Evolutionary conservation across 1,284 basidiomycete species (phyloP).

Genomic region (Ceratobasidium theobromae): DNA sequence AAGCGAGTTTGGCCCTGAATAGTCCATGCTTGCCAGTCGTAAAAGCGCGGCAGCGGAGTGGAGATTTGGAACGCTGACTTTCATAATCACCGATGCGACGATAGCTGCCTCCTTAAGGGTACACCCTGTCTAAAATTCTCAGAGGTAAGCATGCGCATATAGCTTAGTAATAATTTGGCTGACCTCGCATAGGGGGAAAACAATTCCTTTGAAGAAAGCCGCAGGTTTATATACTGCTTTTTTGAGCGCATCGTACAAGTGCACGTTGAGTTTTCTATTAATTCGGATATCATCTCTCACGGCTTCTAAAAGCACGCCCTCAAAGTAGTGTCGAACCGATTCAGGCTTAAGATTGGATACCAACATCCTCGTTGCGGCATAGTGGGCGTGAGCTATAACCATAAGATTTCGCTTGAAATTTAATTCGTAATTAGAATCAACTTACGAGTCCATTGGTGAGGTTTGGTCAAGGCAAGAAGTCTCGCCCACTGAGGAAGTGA

Average conservation of each 20-base stretch:
- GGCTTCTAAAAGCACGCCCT: slow-evolving; percentile 89
- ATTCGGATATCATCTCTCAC: slow-evolving; percentile 87
- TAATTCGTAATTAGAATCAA: neutral
- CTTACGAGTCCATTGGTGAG: slow-evolving; percentile 82
- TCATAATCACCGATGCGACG: slow-evolving; percentile 87
- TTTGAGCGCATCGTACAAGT: slow-evolving; percentile 92
- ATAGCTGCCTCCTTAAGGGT: slow-evolving; percentile 96
- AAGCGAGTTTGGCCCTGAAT: slow-evolving; percentile 92
- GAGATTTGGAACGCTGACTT: slow-evolving; percentile 91
- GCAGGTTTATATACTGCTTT: slow-evolving; percentile 94
- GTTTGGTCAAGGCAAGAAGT: slow-evolving; percentile 89
- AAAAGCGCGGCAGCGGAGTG: slow-evolving; percentile 96
- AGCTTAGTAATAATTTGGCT: slow-evolving; percentile 40
- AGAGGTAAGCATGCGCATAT: slow-evolving; percentile 1
- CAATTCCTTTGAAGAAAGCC: slow-evolving; percentile 97
- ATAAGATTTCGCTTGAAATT: neutral
- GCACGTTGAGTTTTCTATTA: slow-evolving; percentile 82
- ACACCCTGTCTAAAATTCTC: slow-evolving; percentile 63
- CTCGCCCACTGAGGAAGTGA: slow-evolving; percentile 96
- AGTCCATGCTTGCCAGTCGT: slow-evolving; percentile 95
- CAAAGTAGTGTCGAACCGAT: slow-evolving; percentile 92
- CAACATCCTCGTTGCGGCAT: slow-evolving; percentile 93
- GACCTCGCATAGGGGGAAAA: slow-evolving; percentile 94
- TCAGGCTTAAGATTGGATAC: slow-evolving; percentile 96
- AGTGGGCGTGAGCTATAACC: slow-evolving; percentile 77